Percentiles rank a stretch among this genome's conserved stretches.
phyloP scores from a whole-genome alignment of 805 yeast species.

The Kazachstania psychrophila region DNA sequence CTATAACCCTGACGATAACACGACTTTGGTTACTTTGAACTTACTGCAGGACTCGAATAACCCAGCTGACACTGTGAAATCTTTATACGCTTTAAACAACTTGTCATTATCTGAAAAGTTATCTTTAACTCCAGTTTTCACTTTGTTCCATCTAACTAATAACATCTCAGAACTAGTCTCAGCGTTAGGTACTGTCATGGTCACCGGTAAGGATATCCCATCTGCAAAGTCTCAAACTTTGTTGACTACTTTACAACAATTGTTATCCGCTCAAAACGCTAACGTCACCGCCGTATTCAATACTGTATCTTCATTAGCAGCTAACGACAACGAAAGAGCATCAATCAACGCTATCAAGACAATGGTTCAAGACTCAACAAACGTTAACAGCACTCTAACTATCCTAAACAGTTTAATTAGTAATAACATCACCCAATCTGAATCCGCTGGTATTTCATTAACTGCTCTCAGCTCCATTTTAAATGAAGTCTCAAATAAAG shows the following conservation, averaged over 20 bases:
- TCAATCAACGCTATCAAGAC: conserved; percentile 17
- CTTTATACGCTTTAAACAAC: conserved; percentile 18
- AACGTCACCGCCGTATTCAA: conserved; percentile 7
- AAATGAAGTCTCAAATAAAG: conserved; percentile 11
- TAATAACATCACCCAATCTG: conserved; percentile 16
- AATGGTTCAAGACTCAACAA: conserved; percentile 12
- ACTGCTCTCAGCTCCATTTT: conserved; percentile 15
- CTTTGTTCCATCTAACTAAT: conserved; percentile 15
- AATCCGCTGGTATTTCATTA: conserved; percentile 17
- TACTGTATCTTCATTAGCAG: conserved; percentile 10
- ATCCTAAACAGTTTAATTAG: conserved; percentile 12
- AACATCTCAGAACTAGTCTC: conserved; percentile 17
- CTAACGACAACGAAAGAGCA: conserved; percentile 9
- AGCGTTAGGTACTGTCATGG: conserved; percentile 14
- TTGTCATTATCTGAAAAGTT: conserved; percentile 18
- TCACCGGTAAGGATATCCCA: conserved; percentile 11
- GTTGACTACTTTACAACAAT: conserved; percentile 12
- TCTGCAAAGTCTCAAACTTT: conserved; percentile 9
- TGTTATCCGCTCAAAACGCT: conserved; percentile 1
- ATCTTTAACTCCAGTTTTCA: conserved; percentile 21
- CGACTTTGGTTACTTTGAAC: conserved; percentile 13
- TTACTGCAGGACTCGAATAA: conserved; percentile 18
- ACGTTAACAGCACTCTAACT: conserved; percentile 15
- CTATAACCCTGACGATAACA: conserved; percentile 4
- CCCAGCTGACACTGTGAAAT: conserved; percentile 18